Evolutionary conservation across 352 stramenopile species (phyloP), one percentile per base, ranked within the genome.

Genomic region (Globisporangium parvum): DNA sequence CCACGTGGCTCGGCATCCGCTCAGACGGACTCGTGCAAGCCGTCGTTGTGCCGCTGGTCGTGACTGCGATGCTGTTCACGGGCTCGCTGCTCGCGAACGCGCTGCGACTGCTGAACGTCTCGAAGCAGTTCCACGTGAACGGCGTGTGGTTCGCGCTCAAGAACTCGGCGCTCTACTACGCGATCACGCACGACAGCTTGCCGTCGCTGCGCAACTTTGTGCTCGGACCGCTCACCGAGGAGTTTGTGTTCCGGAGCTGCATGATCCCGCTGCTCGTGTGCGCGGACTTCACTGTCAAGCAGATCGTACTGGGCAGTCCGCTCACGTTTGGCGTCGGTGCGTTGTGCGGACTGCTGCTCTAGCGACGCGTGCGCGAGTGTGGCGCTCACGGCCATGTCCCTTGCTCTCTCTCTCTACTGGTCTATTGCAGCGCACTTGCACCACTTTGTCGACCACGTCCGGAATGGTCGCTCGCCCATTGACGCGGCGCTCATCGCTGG

Each of bases 191-290:
- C 45, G 80, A 95, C 45, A 74, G 69, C 17, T 59, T 93, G 35
- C 81, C 80, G 3, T 90, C 85, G 31, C 65, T 95, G 60, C 81
- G 85, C 23, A 95, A 88, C 60, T 92, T 89, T 51, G 64, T 93
- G 11, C 52, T 93, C 63, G 95, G 90, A 6, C 95, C 95, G 5
- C 64, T 97, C 45, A 95, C 89, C 0, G 95, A 98, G 71, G 95
- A 98, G 71, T 87, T 98, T 67, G 83, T 97, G n/a, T 98, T 98
- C 63, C 88, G 95, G 47, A 95, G 85, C 66, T 98, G 88, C 64
- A 95, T 98, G 76, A 70, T 98, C 17, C 86, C 91, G 23, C 73
- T 96, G 21, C 73, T 98, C 23, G 63, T 98, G 20, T 90, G 82
- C 47, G 74, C 84, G 0, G 53, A 91, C 37, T 87, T 87, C 47